Evolutionary conservation across 495 filamentous ascomycete genomes (phyloP), one percentile per base, ranked within the genome.

Genomic region (Glarea lozoyensis): DNA sequence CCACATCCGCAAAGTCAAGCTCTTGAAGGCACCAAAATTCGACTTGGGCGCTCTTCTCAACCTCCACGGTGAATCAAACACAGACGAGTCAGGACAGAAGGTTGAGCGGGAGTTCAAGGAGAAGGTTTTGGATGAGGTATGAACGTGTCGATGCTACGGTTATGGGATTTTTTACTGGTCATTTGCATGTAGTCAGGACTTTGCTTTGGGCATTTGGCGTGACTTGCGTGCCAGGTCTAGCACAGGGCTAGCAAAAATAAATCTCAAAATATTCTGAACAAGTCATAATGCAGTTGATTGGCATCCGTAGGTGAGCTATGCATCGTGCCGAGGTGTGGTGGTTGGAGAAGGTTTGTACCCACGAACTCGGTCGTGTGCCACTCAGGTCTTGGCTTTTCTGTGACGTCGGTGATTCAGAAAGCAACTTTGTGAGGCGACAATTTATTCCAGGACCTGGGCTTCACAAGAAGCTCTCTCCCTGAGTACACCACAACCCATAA

Each of bases 41-140:
- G 92, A 98, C 64, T 86, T 98, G 46, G 92, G 92, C 68, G 82
- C 87, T 53, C 78, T 98, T 46, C 82, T 98, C 60, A 79, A 79
- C 66, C 77, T 97, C 48, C 92, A 98, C 76, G 93, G 93, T 62
- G 93, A 98, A 78, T 89, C 90, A 33, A 82, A 80, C 56, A 88
- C 86, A 55, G 93, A 98, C 65, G 92, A 98, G 68, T 76, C 84
- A 64, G 92, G 92, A 54, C 88, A 96, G 69, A 97, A 95, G 84
- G 86, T 96, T 52, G 90, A 95, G 79, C 77, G 87, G 54, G 92
- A 98, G 72, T 98, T 97, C 84, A 94, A 94, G 82, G 92, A 98
- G 78, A 75, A 70, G 57, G 86, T 94, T 62, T 77, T 96, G 58
- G 87, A 95, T 66, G 78, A 69, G 55, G 90, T 98, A 70, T 98